Evolutionary conservation across 345 rosid genomes (phyloP).

Genomic region (Garcia nutans): DNA sequence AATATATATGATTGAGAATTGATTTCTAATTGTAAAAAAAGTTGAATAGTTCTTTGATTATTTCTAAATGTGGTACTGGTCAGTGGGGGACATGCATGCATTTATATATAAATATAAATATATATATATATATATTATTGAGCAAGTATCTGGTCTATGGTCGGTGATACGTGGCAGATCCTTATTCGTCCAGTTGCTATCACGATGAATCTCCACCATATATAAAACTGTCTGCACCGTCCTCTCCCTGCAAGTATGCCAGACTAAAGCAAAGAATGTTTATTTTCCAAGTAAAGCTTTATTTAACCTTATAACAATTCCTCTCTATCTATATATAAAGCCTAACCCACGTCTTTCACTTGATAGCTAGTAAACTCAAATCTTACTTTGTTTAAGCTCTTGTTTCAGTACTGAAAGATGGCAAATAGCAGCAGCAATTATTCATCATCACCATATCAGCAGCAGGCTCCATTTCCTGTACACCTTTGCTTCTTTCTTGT

Average conservation of each 20-base stretch:
- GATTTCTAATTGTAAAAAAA: too few relatives aligned
- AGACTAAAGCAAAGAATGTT: neutral
- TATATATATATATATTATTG: neutral
- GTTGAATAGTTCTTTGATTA: too few relatives aligned
- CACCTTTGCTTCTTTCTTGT: conserved; percentile 51
- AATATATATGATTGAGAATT: too few relatives aligned
- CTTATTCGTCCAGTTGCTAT: conserved; percentile 5
- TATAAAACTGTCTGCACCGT: conserved; percentile 10
- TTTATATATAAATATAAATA: too few relatives aligned
- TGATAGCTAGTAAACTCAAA: neutral
- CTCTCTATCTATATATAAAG: neutral
- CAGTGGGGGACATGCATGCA: too few relatives aligned
- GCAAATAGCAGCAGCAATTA: conserved; percentile 21
- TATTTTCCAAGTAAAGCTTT: neutral
- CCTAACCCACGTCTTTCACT: neutral
- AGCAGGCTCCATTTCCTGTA: conserved; percentile 31
- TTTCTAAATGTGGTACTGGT: too few relatives aligned
- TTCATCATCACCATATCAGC: conserved; percentile 20
- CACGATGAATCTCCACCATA: conserved; percentile 4
- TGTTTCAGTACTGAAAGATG: conserved; percentile 20
- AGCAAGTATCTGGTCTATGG: neutral
- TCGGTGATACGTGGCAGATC: conserved; percentile 25
- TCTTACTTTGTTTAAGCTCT: too few relatives aligned
- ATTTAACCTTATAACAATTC: neutral
- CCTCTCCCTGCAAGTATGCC: conserved; percentile 9